Evolutionary conservation across 164 flowering plant genomes (phyloP).

Genomic region (Nymphaea colorata): DNA sequence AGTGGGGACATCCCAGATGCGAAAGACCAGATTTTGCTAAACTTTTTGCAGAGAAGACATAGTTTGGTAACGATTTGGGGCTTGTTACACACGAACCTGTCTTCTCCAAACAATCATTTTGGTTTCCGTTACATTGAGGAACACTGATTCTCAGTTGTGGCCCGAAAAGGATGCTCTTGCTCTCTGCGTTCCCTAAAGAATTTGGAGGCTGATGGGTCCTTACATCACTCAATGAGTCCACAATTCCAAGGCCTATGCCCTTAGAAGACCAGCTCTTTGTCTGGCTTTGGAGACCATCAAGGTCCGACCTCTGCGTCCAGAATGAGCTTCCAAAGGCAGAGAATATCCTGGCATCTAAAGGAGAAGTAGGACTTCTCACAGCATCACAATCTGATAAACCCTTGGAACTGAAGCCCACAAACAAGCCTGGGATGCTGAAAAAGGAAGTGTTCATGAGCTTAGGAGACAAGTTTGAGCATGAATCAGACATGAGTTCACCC

Average conservation of each 20-base stretch:
- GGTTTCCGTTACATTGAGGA: constrained; percentile 8
- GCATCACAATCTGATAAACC: constrained; percentile 58
- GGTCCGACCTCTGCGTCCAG: constrained; percentile 28
- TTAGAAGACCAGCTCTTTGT: constrained; percentile 37
- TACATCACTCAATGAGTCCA: constrained; percentile 40
- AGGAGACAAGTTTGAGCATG: background rate
- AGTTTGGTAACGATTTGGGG: constrained; percentile 48
- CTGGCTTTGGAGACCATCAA: constrained; percentile 24
- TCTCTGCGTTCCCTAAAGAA: constrained; percentile 21
- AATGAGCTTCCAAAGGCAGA: constrained; percentile 29
- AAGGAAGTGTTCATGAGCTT: constrained; percentile 22
- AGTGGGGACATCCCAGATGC: constrained; percentile 12
- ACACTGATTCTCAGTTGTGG: constrained; percentile 31
- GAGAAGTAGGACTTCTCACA: constrained; percentile 74
- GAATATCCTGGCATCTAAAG: constrained; percentile 56
- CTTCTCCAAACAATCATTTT: background rate
- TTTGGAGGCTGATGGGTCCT: background rate
- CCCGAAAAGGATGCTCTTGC: constrained; percentile 48
- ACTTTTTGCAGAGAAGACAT: constrained; percentile 23
- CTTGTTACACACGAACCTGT: constrained; percentile 16
- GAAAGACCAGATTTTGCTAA: constrained; percentile 14
- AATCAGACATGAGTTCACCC: background rate
- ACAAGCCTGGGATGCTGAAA: constrained; percentile 52
- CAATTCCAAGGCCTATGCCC: constrained; percentile 68
- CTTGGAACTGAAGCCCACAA: constrained; percentile 50